These are phyloP conservation scores for Phytopythium boreale DNA, from an alignment of 352 stramenopile genomes.

Conservation along the genomic window DNA sequence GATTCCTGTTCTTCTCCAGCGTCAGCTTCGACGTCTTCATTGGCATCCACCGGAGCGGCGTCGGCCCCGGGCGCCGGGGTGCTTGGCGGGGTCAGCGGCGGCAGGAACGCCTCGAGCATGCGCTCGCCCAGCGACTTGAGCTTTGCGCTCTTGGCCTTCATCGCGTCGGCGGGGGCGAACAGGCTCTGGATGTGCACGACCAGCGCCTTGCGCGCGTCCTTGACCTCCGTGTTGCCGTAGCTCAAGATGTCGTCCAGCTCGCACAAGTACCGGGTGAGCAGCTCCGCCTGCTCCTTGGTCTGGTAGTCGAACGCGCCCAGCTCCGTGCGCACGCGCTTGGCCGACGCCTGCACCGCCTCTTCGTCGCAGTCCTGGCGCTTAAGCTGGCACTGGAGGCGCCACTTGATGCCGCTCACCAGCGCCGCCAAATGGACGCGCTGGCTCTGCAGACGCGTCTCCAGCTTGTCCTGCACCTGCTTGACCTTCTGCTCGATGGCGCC, in stretches of 20 bases:
- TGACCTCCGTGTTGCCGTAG: slow-evolving; percentile 46
- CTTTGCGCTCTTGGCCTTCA: slow-evolving; percentile 36
- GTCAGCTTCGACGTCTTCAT: not conserved
- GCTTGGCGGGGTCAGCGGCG: not conserved
- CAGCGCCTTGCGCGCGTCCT: slow-evolving; percentile 46
- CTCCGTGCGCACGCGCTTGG: slow-evolving; percentile 48
- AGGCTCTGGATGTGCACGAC: slow-evolving; percentile 49
- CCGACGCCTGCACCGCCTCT: slow-evolving; percentile 5
- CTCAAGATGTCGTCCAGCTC: slow-evolving; percentile 66
- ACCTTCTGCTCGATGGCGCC: slow-evolving; percentile 40
- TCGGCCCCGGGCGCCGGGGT: slow-evolving; percentile 14
- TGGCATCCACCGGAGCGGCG: slow-evolving; percentile 3
- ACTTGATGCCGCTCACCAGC: slow-evolving; percentile 38
- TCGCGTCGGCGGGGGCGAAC: slow-evolving; percentile 35
- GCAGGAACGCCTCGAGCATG: slow-evolving; percentile 16
- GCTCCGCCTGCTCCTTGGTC: slow-evolving; percentile 53
- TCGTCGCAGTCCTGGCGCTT: slow-evolving; percentile 9
- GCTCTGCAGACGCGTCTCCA: slow-evolving; percentile 27
- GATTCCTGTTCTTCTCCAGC: slow-evolving; percentile 1
- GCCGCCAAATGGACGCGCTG: slow-evolving; percentile 32
- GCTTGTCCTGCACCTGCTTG: slow-evolving; percentile 36
- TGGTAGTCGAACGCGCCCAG: slow-evolving; percentile 60
- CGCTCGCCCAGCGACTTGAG: slow-evolving; percentile 45
- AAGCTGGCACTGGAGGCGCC: slow-evolving; percentile 30
- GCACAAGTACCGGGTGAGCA: slow-evolving; percentile 51